Conservation (phyloP, 331 rosid species). For the Phaseolus coccineus region DNA sequence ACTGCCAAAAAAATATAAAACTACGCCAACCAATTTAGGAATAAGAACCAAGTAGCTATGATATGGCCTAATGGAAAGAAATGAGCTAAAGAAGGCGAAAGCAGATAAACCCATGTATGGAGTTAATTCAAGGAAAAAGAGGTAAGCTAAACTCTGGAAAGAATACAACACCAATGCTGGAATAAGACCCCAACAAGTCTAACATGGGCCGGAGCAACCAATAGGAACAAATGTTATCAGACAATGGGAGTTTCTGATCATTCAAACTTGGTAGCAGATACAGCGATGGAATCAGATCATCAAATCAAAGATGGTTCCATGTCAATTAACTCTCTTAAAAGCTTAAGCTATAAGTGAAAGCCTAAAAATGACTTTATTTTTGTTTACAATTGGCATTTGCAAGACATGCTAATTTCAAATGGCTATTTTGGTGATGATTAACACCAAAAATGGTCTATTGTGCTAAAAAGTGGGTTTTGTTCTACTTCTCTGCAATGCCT, state of each 20-base stretch:
- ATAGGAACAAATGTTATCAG: background rate
- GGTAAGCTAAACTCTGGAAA: background rate
- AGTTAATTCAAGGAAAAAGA: background rate
- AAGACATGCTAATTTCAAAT: background rate
- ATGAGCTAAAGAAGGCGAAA: background rate
- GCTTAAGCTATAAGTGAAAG: background rate
- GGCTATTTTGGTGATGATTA: background rate
- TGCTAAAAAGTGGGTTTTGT: background rate
- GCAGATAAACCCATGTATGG: background rate
- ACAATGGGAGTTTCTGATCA: background rate
- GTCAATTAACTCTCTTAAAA: background rate
- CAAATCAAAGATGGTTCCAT: background rate
- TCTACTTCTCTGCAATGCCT: background rate
- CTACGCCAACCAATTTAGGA: background rate
- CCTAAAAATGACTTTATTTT: background rate
- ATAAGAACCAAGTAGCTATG: background rate
- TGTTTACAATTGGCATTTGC: background rate
- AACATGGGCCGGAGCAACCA: background rate
- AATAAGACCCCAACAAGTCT: background rate
- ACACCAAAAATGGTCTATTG: background rate
- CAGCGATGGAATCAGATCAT: background rate
- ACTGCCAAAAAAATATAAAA: background rate
- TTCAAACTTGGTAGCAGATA: background rate
- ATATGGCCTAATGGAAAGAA: background rate
- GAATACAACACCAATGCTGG: background rate